Percentiles rank a stretch among this genome's conserved stretches.
Evolutionary conservation across 2,329 filamentous ascomycete species (phyloP).

Genomic region (Botryosphaeria dothidea): DNA sequence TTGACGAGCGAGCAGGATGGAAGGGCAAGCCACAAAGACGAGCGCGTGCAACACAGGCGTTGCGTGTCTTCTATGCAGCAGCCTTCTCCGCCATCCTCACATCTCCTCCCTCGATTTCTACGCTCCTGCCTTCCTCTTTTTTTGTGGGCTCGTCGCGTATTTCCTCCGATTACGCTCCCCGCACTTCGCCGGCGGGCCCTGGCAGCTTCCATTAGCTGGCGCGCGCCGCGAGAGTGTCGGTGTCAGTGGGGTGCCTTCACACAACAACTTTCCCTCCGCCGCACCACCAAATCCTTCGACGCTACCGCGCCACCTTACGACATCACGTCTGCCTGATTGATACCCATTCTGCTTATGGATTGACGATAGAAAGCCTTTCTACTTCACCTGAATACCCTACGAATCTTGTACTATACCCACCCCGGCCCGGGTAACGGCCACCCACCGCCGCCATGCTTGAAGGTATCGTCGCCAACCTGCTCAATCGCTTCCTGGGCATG

Average conservation of each 20-base stretch:
- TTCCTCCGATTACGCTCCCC: not conserved
- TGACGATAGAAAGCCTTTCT: constrained; percentile 11
- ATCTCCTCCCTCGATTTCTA: not conserved
- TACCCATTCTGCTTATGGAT: constrained; percentile 19
- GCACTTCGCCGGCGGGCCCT: not conserved
- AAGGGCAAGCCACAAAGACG: constrained; percentile 10
- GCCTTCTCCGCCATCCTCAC: not conserved
- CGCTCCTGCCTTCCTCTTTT: not conserved
- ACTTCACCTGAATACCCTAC: not conserved
- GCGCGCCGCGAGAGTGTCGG: constrained; percentile 10
- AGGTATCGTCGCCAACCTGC: constrained; percentile 91
- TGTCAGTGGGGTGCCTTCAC: constrained; percentile 4
- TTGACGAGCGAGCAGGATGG: constrained; percentile 1
- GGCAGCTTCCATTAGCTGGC: constrained; percentile 1
- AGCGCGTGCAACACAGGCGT: constrained; percentile 1
- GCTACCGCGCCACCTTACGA: constrained; percentile 16
- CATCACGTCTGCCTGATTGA: constrained; percentile 19
- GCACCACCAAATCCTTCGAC: constrained; percentile 12
- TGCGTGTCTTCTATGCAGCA: constrained; percentile 3
- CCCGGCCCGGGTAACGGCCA: constrained; percentile 75
- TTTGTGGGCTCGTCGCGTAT: not conserved
- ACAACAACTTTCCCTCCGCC: constrained; percentile 14
- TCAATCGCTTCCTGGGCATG: constrained; percentile 99
- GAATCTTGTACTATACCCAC: constrained; percentile 19
- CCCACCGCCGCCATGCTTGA: constrained; percentile 77